Base-by-base conservation (phyloP, 257 asterid species). In the Leonotis leonurus region DNA sequence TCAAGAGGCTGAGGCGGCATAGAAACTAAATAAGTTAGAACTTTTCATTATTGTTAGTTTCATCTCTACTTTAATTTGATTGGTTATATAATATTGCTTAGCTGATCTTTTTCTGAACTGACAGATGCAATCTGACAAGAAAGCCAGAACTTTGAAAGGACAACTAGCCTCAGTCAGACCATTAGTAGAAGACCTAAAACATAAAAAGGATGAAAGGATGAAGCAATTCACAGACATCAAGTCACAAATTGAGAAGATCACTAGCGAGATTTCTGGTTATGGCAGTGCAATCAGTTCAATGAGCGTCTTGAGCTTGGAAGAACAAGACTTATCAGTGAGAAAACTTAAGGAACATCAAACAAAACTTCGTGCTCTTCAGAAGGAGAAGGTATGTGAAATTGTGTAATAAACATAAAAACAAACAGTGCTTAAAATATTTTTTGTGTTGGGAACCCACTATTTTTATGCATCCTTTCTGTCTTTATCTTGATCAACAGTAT, bases 171-270 rank as follows among this genome's bases (percentile, higher is more conserved):
- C 83, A n/a, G 83, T 92, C 41, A 66, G 79, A 58, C 88, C 97
- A 25, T 61, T 92, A 22, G 84, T 87, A 25, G 97, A 89, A 66
- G 94, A 83, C 73, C 73, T 92, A 67, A 87, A 81, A 75, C 71
- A 59, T 35, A 80, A 82, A 66, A 92, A 82, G 70, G 94, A 85
- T 58, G 97, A 85, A 64, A 78, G 97, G 48, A 63, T 80, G 78
- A 89, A 85, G 75, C 95, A 92, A 67, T 83, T 89, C 58, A 66
- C 80, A 30, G 97, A 92, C 33, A 74, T 89, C 56, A 89, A 72
- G 85, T 68, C 73, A 5, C 95, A 92, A 76, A 85, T 92, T 44
- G 99, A 86, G 76, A 92, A 92, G 80, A 89, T 92, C 41, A 62
- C 69, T 5, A 61, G 62, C 14, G 99, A 92, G 77, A 85, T 92